A percentile compares a stretch with the other conserved stretches of the same genome.
These are phyloP conservation scores for Fusarium sp. DNA, from an alignment of 2,329 filamentous ascomycete species.

Conservation along the genomic window DNA sequence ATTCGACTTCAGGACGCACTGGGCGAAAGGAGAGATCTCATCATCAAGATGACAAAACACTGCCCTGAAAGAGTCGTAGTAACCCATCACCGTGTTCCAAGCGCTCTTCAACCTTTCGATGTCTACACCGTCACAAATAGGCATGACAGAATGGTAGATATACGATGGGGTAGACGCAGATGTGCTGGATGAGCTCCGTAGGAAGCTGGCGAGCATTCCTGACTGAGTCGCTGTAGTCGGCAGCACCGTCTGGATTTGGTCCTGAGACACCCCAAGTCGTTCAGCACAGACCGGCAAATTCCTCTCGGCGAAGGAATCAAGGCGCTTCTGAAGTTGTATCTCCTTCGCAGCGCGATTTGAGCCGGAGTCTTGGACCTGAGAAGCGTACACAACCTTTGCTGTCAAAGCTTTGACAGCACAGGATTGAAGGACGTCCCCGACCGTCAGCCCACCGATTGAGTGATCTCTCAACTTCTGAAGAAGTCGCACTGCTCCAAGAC, in stretches of 20 bases:
- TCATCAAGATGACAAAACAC: slow-evolving; percentile 6
- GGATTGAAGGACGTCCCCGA: slow-evolving; percentile 3
- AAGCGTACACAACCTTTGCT: not conserved
- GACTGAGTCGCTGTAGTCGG: slow-evolving; percentile 11
- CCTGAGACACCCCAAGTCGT: not conserved
- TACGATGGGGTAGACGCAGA: not conserved
- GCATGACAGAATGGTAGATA: slow-evolving; percentile 8
- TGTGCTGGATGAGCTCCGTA: not conserved
- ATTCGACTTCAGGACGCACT: not conserved
- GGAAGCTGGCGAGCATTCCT: slow-evolving; percentile 8
- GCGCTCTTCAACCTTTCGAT: not conserved
- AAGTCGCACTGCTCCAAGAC: slow-evolving; percentile 3
- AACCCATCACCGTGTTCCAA: not conserved
- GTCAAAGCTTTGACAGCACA: not conserved
- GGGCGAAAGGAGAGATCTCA: slow-evolving; percentile 3
- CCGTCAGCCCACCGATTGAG: not conserved
- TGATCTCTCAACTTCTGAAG: slow-evolving; percentile 10
- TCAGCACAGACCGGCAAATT: not conserved
- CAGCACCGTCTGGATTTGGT: not conserved
- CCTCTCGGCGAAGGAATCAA: not conserved
- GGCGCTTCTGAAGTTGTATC: not conserved
- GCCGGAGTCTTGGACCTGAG: not conserved
- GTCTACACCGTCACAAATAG: not conserved
- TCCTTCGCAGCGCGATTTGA: not conserved
- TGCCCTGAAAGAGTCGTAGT: slow-evolving; percentile 6